Percentiles rank a stretch among this genome's conserved stretches.
phyloP scores from a whole-genome alignment of 441 rosid species.

The Pelargonium myrrhifolium region DNA sequence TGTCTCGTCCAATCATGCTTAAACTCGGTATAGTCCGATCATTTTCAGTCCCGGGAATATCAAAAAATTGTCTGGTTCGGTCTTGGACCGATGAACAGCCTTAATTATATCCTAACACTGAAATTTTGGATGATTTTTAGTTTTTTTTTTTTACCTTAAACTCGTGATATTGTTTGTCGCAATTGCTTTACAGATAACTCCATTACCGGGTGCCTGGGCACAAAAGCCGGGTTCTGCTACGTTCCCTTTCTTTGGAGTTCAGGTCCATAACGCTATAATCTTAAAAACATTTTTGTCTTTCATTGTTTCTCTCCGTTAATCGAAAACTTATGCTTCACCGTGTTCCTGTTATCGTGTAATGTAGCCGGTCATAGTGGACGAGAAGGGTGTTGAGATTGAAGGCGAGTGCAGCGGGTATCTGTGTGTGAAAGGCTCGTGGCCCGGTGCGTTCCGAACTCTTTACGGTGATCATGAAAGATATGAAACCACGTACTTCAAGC shows the following conservation, averaged over 20 bases:
- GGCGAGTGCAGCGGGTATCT: slow-evolving; percentile 94
- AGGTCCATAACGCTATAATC: slow-evolving; percentile 40
- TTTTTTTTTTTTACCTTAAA: slow-evolving; percentile 5
- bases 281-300: background rate
- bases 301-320: background rate
- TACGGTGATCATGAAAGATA: slow-evolving; percentile 98
- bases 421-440: slow-evolving; percentile 92
- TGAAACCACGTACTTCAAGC: slow-evolving; percentile 93
- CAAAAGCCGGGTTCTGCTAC: slow-evolving; percentile 99
- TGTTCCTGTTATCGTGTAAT: slow-evolving; percentile 12
- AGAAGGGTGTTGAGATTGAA: slow-evolving; percentile 89
- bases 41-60: too few relatives aligned
- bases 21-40: too few relatives aligned
- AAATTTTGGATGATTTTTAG: background rate
- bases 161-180: background rate
- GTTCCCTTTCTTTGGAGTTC: slow-evolving; percentile 98
- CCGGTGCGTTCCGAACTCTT: slow-evolving; percentile 93
- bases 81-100: too few relatives aligned
- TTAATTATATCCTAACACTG: background rate
- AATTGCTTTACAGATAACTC: slow-evolving; percentile 60
- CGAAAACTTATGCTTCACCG: background rate
- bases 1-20: too few relatives aligned
- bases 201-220: slow-evolving; percentile 98
- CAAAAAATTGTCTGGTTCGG: too few relatives aligned
- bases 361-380: slow-evolving; percentile 94